These are phyloP conservation scores for Globisporangium recalcitrans DNA, from an alignment of 352 stramenopile genomes.

Conservation along the genomic window DNA sequence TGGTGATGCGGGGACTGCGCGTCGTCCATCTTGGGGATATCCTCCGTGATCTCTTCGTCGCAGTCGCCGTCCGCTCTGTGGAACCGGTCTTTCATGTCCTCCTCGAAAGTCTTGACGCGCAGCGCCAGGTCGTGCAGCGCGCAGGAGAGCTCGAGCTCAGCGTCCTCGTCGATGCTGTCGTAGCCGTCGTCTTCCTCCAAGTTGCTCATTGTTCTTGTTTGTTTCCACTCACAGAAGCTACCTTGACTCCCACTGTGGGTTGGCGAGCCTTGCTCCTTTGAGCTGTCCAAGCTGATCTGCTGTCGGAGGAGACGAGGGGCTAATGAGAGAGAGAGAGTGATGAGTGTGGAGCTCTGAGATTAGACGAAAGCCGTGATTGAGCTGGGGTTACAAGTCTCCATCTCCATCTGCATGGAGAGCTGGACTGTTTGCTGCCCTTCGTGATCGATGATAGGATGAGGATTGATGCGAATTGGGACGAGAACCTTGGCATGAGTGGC, in stretches of 20 bases:
- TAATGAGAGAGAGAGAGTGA: not conserved
- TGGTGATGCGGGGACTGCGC: constrained; percentile 1
- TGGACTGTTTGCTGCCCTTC: no score
- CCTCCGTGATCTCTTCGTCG: constrained; percentile 58
- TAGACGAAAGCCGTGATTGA: not conserved
- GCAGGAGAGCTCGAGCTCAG: constrained; percentile 70
- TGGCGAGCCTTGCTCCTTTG: no score
- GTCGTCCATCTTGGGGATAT: constrained; percentile 49
- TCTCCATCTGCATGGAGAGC: not conserved
- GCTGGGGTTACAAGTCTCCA: not conserved
- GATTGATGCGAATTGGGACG: no score
- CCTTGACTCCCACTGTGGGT: no score
- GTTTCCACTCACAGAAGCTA: not conserved
- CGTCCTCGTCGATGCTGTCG: constrained; percentile 66
- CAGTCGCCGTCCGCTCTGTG: constrained; percentile 20
- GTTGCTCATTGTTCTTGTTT: constrained; percentile 9
- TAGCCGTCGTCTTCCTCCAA: constrained; percentile 38
- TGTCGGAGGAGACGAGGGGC: not conserved
- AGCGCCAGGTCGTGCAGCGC: constrained; percentile 62
- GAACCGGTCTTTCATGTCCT: constrained; percentile 64
- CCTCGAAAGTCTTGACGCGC: constrained; percentile 63
- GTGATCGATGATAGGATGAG: no score
- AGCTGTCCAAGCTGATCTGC: no score
- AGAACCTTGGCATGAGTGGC: not conserved
- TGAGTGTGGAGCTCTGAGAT: not conserved